Base-by-base conservation (phyloP, 1,284 basidiomycete species). In the Phylloporus gajari region DNA sequence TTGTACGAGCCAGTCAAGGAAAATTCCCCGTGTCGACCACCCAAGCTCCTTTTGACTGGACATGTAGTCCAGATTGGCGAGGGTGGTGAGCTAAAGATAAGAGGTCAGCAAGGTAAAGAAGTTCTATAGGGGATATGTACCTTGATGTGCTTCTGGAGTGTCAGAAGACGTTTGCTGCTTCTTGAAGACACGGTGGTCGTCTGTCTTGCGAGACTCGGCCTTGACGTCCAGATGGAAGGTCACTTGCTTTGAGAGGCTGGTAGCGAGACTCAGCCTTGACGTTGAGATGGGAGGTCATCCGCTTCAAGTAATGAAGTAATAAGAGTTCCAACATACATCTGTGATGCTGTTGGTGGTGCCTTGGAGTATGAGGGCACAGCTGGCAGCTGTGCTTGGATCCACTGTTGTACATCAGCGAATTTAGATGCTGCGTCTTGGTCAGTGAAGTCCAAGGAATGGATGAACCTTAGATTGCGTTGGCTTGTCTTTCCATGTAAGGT, bases 1-100 rank as follows among this genome's bases (percentile, higher is more conserved):
- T 85, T 99, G 97, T 76, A 99, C 93, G 72, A 99, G 89, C 98
- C 98, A 99, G 87, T 99, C 97, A 73, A 94, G 94, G 46, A 99
- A 90, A 75, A 98, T 95, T 25, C 94, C 94, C 32, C 97, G 95
- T 95, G 97, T 97, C 70, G 92, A 92, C 96, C 96, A 98, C 6
- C 93, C 93, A 46, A 98, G 89, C 77, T 97, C 95, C 78, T 93
- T 94, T 84, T 98, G 97, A 76, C 88, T 91, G 56, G 93, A 89
- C 95, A 98, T 98, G 84, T 98, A 98, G 76, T 93, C 90, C 1
- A 95, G 91, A 78, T 95, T 94, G 2, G 97, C 93, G 88, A 97
- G 92, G 0, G 93, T 96, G 19, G 86, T 87, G 78, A 93, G 86
- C 95, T 97, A 75, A 70, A 48, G 60, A 73, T 32, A 77, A 70